These are phyloP conservation scores for Carex littledalei DNA, from an alignment of 176 grass and related monocot genomes.

Conservation along the genomic window DNA sequence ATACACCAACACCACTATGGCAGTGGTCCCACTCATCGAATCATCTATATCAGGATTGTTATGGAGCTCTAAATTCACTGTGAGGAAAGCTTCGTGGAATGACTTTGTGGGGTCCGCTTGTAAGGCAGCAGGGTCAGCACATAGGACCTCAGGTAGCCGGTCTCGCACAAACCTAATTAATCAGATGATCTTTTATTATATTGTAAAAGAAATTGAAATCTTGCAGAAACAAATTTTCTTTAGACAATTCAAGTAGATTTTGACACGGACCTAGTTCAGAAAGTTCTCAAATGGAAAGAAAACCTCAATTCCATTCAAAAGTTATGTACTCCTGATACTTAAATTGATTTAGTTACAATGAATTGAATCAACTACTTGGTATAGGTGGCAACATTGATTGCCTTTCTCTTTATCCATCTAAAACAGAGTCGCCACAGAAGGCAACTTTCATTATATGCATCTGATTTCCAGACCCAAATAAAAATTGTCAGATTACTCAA, in stretches of 20 bases:
- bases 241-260: neutral
- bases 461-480: neutral
- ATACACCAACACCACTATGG: conserved; percentile 62
- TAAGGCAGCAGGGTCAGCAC: conserved; percentile 12
- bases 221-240: neutral
- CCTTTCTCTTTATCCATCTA: neutral
- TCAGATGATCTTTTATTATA: neutral
- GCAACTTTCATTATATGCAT: neutral
- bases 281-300: neutral
- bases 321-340: neutral
- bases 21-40: conserved; percentile 94
- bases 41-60: conserved; percentile 58
- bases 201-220: neutral
- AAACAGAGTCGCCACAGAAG: neutral
- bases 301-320: neutral
- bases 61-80: conserved; percentile 67
- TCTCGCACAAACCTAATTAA: conserved; percentile 52
- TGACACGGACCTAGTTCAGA: neutral
- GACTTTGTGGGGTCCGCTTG: conserved; percentile 36
- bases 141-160: conserved; percentile 44
- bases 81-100: conserved; percentile 44
- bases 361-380: neutral
- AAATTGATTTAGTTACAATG: neutral
- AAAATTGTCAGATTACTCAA: neutral
- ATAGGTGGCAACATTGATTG: neutral